Conservation (phyloP, 768 basidiomycete species). For the Mycena indigotica region DNA sequence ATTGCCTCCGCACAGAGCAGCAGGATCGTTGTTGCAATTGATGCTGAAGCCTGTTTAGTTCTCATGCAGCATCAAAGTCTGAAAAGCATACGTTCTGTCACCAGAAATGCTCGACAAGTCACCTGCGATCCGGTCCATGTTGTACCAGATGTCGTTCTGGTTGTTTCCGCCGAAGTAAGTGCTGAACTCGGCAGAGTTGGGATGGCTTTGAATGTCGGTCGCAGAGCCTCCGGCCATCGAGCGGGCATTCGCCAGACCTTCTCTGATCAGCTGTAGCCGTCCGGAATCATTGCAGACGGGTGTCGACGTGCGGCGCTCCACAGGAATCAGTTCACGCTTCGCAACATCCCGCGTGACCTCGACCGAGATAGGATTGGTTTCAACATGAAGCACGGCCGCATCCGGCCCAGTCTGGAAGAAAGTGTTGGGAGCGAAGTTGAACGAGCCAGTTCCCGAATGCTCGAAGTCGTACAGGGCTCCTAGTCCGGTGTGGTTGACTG, state of each 20-base stretch:
- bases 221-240: constrained; percentile 16
- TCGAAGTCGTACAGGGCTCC: constrained; percentile 15
- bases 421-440: constrained; percentile 6
- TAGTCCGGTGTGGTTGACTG: constrained; percentile 17
- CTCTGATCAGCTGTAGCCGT: constrained; percentile 3
- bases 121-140: constrained; percentile 12
- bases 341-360: constrained; percentile 12
- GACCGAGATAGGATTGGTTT: constrained; percentile 1
- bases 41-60: background rate
- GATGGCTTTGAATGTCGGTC: constrained; percentile 12
- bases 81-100: constrained; percentile 1
- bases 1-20: background rate
- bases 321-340: constrained; percentile 10
- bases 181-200: constrained; percentile 7
- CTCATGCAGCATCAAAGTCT: background rate
- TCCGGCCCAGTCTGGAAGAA: constrained; percentile 14
- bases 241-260: constrained; percentile 9
- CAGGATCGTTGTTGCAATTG: constrained; percentile 1
- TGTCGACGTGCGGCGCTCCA: constrained; percentile 11
- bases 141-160: constrained; percentile 17
- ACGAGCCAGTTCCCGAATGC: constrained; percentile 12
- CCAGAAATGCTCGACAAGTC: constrained; percentile 9
- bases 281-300: constrained; percentile 6
- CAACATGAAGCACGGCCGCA: constrained; percentile 3
- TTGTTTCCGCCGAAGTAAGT: constrained; percentile 16